Percentiles rank a stretch among this genome's conserved stretches.
phyloP scores from a whole-genome alignment of 2,329 filamentous ascomycete genomes.

The Sporothrix brunneoviolacea region DNA sequence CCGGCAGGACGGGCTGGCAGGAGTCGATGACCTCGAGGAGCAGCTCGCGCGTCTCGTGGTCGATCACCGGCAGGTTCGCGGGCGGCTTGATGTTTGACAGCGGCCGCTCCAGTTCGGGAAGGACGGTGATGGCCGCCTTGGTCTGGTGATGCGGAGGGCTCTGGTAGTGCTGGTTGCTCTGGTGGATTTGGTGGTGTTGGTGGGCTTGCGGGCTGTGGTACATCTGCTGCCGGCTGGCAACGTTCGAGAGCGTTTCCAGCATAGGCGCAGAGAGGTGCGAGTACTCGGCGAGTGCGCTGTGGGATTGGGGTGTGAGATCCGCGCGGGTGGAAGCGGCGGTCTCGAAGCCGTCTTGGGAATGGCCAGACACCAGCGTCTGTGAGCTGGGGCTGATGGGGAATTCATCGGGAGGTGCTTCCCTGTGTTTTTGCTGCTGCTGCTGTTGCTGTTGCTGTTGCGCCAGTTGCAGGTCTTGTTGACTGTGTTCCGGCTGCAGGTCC shows the following conservation, averaged over 20 bases:
- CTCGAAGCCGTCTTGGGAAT: too few species aligned
- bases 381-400: too few species aligned
- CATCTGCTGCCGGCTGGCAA: too few species aligned
- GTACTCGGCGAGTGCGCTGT: too few species aligned
- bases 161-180: not conserved
- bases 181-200: not conserved
- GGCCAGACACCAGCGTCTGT: too few species aligned
- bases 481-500: not conserved
- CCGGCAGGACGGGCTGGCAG: not conserved
- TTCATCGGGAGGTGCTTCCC: too few species aligned
- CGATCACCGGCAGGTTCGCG: slow-evolving; percentile 1
- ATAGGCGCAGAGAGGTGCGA: too few species aligned
- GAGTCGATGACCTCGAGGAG: not conserved
- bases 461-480: too few species aligned
- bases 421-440: not conserved
- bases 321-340: too few species aligned
- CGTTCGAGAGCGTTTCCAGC: too few species aligned
- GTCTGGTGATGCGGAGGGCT: not conserved
- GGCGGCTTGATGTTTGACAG: slow-evolving; percentile 8
- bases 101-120: slow-evolving; percentile 3
- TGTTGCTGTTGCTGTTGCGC: not conserved
- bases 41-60: not conserved
- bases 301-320: too few species aligned
- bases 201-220: too few species aligned
- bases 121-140: not conserved